Evolutionary conservation across 2,329 filamentous ascomycete species (phyloP).

Genomic region (Ophiostoma montium): DNA sequence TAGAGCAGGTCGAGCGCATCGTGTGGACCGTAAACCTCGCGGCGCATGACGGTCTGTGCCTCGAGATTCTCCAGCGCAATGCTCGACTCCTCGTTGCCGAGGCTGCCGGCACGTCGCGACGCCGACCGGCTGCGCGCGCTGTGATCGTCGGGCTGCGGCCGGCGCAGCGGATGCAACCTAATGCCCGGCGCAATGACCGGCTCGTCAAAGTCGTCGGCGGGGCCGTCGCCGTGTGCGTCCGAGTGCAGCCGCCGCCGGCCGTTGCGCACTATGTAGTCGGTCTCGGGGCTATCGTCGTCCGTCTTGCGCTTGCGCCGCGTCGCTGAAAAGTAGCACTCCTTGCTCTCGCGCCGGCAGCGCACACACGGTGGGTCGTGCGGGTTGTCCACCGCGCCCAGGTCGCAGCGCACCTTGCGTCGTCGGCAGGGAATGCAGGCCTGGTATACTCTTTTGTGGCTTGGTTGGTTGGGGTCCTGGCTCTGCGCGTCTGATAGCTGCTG

Average conservation of each 20-base stretch:
- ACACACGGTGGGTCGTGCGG: slow-evolving; percentile 89
- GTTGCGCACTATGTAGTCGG: slow-evolving; percentile 58
- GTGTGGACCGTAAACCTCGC: slow-evolving; percentile 75
- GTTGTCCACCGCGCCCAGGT: slow-evolving; percentile 69
- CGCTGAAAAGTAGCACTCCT: slow-evolving; percentile 93
- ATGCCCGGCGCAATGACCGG: slow-evolving; percentile 39
- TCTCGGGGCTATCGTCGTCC: slow-evolving; percentile 32
- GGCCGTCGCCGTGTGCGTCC: slow-evolving; percentile 22
- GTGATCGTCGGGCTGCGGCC: slow-evolving; percentile 31
- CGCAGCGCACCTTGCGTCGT: slow-evolving; percentile 47
- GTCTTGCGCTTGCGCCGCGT: slow-evolving; percentile 84
- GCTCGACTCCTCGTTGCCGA: slow-evolving; percentile 36
- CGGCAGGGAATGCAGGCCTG: slow-evolving; percentile 50
- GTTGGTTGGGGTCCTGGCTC: not conserved
- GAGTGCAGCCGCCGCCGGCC: slow-evolving; percentile 52
- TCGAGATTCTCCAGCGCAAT: slow-evolving; percentile 51
- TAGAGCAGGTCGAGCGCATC: slow-evolving; percentile 86
- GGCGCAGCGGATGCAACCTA: slow-evolving; percentile 49
- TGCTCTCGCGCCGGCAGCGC: slow-evolving; percentile 84
- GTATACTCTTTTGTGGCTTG: slow-evolving; percentile 43
- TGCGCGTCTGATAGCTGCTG: not conserved
- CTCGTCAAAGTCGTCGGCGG: slow-evolving; percentile 34
- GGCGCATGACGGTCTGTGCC: slow-evolving; percentile 49
- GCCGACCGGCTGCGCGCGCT: slow-evolving; percentile 7
- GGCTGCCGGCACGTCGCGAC: slow-evolving; percentile 22